Evolutionary conservation across 768 basidiomycete species (phyloP).

Genomic region (Asterophora parasitica): DNA sequence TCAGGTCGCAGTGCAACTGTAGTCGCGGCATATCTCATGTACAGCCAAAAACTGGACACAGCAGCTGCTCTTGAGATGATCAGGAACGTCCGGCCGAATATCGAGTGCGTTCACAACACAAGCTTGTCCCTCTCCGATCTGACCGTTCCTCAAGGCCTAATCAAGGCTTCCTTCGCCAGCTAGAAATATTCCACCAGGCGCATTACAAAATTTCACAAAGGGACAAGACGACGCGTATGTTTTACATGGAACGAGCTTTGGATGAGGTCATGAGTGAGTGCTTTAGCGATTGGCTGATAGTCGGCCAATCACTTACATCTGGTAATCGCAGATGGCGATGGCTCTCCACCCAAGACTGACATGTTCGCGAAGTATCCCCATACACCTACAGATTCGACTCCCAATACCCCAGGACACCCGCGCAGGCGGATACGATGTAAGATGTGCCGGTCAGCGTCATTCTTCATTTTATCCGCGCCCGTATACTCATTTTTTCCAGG

Average conservation of each 20-base stretch:
- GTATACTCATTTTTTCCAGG: constrained; percentile 29
- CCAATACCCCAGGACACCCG: constrained; percentile 51
- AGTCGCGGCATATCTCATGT: constrained; percentile 87
- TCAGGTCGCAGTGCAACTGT: constrained; percentile 81
- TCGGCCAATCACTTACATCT: constrained; percentile 11
- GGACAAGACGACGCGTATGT: constrained; percentile 73
- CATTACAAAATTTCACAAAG: constrained; percentile 60
- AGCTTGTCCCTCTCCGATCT: background rate
- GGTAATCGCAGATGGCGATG: constrained; percentile 61
- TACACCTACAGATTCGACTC: constrained; percentile 56
- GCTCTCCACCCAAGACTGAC: constrained; percentile 53
- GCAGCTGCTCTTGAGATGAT: constrained; percentile 67
- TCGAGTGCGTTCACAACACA: constrained; percentile 45
- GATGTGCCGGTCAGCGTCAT: constrained; percentile 67
- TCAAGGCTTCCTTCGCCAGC: constrained; percentile 72
- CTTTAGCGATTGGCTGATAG: constrained; percentile 9
- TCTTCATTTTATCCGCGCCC: background rate
- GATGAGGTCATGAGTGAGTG: constrained; percentile 78
- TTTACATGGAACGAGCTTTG: constrained; percentile 74
- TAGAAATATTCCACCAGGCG: constrained; percentile 73
- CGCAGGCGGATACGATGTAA: constrained; percentile 78
- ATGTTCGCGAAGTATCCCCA: constrained; percentile 77
- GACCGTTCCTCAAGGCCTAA: constrained; percentile 60
- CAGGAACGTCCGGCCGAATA: constrained; percentile 54
- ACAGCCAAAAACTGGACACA: constrained; percentile 51